These are phyloP conservation scores for Sanghuangporus sanghuang DNA, from an alignment of 1,284 basidiomycete genomes.

Conservation along the genomic window DNA sequence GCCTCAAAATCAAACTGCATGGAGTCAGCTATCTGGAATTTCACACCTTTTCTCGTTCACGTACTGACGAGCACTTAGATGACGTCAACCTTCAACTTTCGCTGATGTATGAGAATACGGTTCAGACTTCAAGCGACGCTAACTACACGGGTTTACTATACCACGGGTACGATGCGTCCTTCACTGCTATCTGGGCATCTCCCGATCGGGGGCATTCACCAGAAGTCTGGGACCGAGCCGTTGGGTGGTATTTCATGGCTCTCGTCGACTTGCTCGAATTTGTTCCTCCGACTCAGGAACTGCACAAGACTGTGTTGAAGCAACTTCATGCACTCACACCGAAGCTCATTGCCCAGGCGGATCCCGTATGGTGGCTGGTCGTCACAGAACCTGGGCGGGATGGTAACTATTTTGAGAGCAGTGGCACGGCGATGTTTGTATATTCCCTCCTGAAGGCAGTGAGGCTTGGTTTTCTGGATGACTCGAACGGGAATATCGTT, in stretches of 20 bases:
- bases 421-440: conserved; percentile 42
- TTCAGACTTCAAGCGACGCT: conserved; percentile 24
- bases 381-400: conserved; percentile 41
- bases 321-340: conserved; percentile 34
- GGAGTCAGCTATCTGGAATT: neutral
- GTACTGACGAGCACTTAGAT: conserved; percentile 22
- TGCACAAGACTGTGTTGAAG: conserved; percentile 26
- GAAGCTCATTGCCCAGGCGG: conserved; percentile 34
- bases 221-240: conserved; percentile 44
- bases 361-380: conserved; percentile 46
- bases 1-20: conserved; percentile 17
- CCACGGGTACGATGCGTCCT: conserved; percentile 44
- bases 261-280: conserved; percentile 35
- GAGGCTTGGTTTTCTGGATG: conserved; percentile 36
- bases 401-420: conserved; percentile 48
- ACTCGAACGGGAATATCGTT: conserved; percentile 29
- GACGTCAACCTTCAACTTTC: conserved; percentile 40
- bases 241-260: conserved; percentile 48
- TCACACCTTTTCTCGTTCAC: neutral
- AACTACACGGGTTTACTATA: conserved; percentile 37
- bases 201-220: conserved; percentile 42
- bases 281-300: conserved; percentile 24
- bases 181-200: conserved; percentile 39
- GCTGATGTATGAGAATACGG: conserved; percentile 40
- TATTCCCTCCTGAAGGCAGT: conserved; percentile 42